These are phyloP conservation scores for Gastrolobium villosum DNA, from an alignment of 306 rosid genomes.

Conservation along the genomic window DNA sequence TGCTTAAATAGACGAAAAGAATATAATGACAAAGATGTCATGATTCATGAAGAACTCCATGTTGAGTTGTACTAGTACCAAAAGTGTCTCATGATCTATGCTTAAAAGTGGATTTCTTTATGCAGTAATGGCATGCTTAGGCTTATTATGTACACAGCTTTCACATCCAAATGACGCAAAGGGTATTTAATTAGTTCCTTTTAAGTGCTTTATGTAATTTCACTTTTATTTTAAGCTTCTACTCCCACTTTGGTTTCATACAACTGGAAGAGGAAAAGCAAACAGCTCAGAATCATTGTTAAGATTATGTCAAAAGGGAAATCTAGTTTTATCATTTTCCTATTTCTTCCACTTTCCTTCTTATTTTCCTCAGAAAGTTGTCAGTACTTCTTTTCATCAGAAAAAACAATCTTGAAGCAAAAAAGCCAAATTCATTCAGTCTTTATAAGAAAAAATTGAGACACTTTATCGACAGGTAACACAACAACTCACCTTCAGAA, in stretches of 20 bases:
- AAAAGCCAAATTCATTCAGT: conserved; percentile 22
- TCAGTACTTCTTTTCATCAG: background rate
- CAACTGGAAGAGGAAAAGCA: conserved; percentile 30
- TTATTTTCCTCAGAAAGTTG: conserved; percentile 20
- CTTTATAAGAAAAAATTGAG: conserved; percentile 46
- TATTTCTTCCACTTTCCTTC: conserved; percentile 20
- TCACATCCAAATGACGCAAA: conserved; percentile 34
- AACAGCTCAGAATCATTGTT: conserved; percentile 6
- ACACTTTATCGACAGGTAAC: conserved; percentile 44
- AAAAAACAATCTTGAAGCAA: background rate
- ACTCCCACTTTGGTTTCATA: conserved; percentile 31
- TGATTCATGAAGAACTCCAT: conserved; percentile 31
- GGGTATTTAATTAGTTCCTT: conserved; percentile 42
- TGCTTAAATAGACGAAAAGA: conserved; percentile 44
- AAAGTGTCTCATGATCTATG: conserved; percentile 45
- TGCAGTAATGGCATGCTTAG: conserved; percentile 32
- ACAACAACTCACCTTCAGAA: conserved; percentile 28
- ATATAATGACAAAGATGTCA: conserved; percentile 53
- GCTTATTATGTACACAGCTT: conserved; percentile 32
- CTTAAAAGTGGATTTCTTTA: conserved; percentile 15
- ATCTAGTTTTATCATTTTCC: conserved; percentile 28
- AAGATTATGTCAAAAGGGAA: conserved; percentile 13
- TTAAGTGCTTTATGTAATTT: conserved; percentile 38
- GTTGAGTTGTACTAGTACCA: conserved; percentile 41
- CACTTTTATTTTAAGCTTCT: conserved; percentile 7